Conservation (phyloP, 1,139 yeast genomes). For the Blastobotrys arbuscula region DNA sequence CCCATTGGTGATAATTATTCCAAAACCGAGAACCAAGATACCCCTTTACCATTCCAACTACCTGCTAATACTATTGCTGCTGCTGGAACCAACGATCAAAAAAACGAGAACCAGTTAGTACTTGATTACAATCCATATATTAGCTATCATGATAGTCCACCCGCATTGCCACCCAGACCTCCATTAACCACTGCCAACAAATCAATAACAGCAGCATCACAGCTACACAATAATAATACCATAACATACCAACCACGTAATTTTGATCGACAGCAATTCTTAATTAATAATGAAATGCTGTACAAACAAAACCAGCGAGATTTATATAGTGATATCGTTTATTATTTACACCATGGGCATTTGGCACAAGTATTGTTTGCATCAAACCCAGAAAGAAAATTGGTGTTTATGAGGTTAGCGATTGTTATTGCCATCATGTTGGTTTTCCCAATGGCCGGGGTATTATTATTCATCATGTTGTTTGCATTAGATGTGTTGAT, state of each 20-base stretch:
- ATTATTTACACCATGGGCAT: slow-evolving; percentile 9
- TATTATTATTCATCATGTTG: slow-evolving; percentile 16
- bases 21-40: not conserved
- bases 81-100: not conserved
- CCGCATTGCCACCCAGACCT: not conserved
- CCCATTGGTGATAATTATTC: too few relatives aligned
- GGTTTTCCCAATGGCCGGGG: slow-evolving; percentile 18
- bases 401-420: slow-evolving; percentile 12
- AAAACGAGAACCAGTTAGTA: not conserved
- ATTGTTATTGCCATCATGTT: slow-evolving; percentile 14
- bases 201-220: not conserved
- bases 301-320: not conserved
- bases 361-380: slow-evolving; percentile 11
- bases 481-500: slow-evolving; percentile 16
- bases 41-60: not conserved
- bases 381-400: slow-evolving; percentile 9
- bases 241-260: not conserved
- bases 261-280: not conserved
- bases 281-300: not conserved
- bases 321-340: slow-evolving; percentile 10
- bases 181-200: not conserved
- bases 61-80: too few relatives aligned
- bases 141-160: too few relatives aligned
- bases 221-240: not conserved
- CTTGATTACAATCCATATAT: too few relatives aligned